Evolutionary conservation across 352 stramenopile genomes (phyloP), one percentile per base, ranked within the genome.

Genomic region (Pythium vanterpoolii): DNA sequence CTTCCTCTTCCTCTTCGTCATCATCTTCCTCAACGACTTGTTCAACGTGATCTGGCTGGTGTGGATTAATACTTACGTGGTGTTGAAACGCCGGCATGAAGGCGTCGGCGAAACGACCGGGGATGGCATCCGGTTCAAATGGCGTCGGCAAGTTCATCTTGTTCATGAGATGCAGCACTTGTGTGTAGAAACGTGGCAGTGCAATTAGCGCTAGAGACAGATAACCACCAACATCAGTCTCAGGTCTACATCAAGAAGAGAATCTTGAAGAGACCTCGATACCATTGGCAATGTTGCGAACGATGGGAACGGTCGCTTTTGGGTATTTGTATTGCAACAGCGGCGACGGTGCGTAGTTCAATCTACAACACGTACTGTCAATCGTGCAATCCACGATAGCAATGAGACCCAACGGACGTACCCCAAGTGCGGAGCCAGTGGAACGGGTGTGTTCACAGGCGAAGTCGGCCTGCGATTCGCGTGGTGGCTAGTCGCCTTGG

Each of bases 131-230:
- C 23, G 74, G 64, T 7, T 90, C 79, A 26, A 96, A 96, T 21
- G 87, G 87, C 27, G 73, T 68, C 42, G 87, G 87, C 18, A 96
- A 50, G 55, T 96, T 93, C 87, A 95, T 96, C 60, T 96, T 96
- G 69, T 96, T 96, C 87, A 96, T 96, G 23, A 96, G 66, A 66
- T 96, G 87, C 34, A 95, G 81, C 45, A 95, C 87, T 76, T 96
- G 87, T 13, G 80, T 95, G 71, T 96, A 96, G 56, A 96, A 87
- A 47, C 86, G 82, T 6, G 87, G 87, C 14, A 96, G 64, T 10
- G 84, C 87, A 24, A 96, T 89, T 27, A 96, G 64, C 8, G 87
- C 87, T 96, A 54, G 10, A 1, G 11, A 51, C 33, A 38, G 7
- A 23, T 10, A 6, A 47, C 6, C 24, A 36, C 4, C 3, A 11